Base-by-base conservation (phyloP, 768 basidiomycete species). In the Hericium erinaceus region DNA sequence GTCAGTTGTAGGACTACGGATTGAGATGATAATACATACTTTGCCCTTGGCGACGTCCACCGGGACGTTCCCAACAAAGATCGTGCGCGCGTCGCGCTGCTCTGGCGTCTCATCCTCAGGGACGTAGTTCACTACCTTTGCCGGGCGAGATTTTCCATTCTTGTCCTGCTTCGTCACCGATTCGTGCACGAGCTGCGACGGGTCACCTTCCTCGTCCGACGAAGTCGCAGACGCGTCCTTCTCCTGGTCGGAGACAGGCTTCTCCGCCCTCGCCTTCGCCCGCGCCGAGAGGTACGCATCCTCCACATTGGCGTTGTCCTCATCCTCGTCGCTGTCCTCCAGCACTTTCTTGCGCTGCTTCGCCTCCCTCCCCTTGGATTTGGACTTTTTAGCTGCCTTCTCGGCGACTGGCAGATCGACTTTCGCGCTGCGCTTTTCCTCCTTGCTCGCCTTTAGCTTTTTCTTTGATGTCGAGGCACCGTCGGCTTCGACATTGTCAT, bases 11-110 rank as follows among this genome's bases (percentile, higher is more conserved):
- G 16, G 33, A 44, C 13, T n/a, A 33, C 33, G 8, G 8, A 33
- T 33, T 33, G 33, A 33, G 38, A 11, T 15, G n/a, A 5, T 24
- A 15, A 39, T 7, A 72, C 81, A 46, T 60, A 94, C 95, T 72
- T 84, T 85, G 65, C 81, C 83, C 50, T 87, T 85, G 16, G 84
- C 85, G 18, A 90, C 81, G 8, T 89, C 85, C 1, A 88, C 73
- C 0, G 85, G 80, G 2, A 99, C 74, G 66, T 98, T 98, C 3
- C 95, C 95, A 13, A 99, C 74, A 69, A 99, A 99, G 50, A 98
- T 76, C 5, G 95, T 98, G 26, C 95, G 81, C 16, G 79, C 78
- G 64, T 97, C 84, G 51, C 87, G 80, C 59, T 80, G 82, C 56
- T 82, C 83, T 16, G 80, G 68, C 0, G 89, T 89, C 71, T 98